These are phyloP conservation scores for Sphaerulina vaccinii DNA, from an alignment of 2,329 filamentous ascomycete species.

Conservation along the genomic window DNA sequence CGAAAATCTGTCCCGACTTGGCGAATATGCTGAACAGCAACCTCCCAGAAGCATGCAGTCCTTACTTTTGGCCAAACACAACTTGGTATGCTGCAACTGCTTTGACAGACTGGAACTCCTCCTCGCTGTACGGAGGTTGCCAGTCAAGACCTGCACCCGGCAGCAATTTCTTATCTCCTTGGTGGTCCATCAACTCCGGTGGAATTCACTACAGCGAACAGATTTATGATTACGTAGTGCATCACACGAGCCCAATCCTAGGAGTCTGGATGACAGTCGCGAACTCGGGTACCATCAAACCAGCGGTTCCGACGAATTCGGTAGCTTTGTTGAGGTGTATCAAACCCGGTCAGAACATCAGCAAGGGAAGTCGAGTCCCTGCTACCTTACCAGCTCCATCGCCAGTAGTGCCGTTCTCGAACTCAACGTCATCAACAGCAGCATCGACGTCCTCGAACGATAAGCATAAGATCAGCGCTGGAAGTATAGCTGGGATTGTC, in stretches of 20 bases:
- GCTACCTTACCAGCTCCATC: neutral
- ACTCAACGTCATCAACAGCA: too few species aligned
- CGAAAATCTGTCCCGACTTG: slow-evolving; percentile 2
- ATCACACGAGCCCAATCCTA: neutral
- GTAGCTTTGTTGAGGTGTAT: neutral
- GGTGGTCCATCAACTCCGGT: neutral
- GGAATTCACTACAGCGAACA: slow-evolving; percentile 1
- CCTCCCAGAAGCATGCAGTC: slow-evolving; percentile 5
- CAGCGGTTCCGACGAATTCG: neutral
- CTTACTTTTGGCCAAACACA: neutral
- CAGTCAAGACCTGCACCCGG: slow-evolving; percentile 1
- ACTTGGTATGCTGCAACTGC: neutral
- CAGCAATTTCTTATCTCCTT: neutral
- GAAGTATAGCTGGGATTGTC: too few species aligned
- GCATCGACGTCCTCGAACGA: too few species aligned
- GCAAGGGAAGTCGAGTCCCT: neutral
- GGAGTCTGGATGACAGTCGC: slow-evolving; percentile 15
- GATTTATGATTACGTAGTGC: neutral
- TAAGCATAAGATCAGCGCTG: too few species aligned
- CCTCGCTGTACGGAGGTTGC: slow-evolving; percentile 11
- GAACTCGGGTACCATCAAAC: neutral
- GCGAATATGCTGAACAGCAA: slow-evolving; percentile 1
- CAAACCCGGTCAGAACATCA: neutral
- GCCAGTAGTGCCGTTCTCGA: neutral
- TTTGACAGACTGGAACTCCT: slow-evolving; percentile 16